phyloP scores from a whole-genome alignment of 1,284 basidiomycete genomes.

The Papiliotrema fonsecae region DNA sequence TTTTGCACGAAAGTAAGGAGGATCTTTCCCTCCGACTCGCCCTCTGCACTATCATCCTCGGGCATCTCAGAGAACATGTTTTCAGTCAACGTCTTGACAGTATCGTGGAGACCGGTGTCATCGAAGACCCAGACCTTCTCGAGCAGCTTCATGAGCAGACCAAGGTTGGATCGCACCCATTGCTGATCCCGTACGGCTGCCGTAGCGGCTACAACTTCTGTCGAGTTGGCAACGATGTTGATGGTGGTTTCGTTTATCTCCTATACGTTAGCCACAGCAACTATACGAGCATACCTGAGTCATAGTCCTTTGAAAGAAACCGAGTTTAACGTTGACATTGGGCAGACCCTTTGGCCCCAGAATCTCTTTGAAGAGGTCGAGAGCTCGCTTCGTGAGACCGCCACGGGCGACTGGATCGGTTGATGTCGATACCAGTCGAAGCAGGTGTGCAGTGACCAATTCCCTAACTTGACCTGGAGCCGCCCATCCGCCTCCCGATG shows the following conservation, averaged over 20 bases:
- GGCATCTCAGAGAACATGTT: conserved; percentile 80
- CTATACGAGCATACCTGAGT: conserved; percentile 59
- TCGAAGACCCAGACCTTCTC: conserved; percentile 81
- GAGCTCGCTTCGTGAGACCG: conserved; percentile 68
- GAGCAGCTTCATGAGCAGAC: conserved; percentile 79
- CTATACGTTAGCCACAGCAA: conserved; percentile 35
- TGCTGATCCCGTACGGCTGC: conserved; percentile 74
- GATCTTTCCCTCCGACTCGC: conserved; percentile 60
- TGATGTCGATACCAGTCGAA: conserved; percentile 73
- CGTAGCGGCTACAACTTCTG: conserved; percentile 85
- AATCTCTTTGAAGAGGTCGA: conserved; percentile 75
- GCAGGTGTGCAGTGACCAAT: conserved; percentile 86
- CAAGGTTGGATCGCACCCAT: conserved; percentile 75
- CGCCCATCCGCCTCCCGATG: conserved; percentile 55
- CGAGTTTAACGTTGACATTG: conserved; percentile 89
- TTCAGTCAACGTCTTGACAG: conserved; percentile 78
- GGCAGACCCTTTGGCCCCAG: conserved; percentile 79
- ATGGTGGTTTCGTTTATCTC: conserved; percentile 70
- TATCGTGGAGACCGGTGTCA: conserved; percentile 69
- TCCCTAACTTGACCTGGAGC: conserved; percentile 78
- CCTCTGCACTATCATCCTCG: conserved; percentile 70
- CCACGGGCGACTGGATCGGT: conserved; percentile 63
- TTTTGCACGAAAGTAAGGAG: conserved; percentile 75
- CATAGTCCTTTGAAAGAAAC: conserved; percentile 77
- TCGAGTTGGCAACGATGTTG: conserved; percentile 70